A percentile compares a stretch with the other conserved stretches of the same genome.
These are phyloP conservation scores for Daldinia caldariorum DNA, from an alignment of 495 filamentous ascomycete species.

Conservation along the genomic window DNA sequence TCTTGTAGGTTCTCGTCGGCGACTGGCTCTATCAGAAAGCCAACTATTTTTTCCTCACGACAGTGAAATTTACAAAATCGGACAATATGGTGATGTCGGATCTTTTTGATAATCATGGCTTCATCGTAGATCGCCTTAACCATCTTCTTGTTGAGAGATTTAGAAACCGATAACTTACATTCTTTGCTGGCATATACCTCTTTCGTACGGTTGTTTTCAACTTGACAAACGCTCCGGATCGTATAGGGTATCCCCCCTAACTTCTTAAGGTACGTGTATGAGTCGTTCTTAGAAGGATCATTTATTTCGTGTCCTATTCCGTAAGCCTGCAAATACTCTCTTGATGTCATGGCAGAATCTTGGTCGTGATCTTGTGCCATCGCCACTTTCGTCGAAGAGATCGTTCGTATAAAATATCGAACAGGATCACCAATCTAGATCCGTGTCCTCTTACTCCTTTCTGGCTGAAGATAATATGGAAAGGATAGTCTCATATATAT, in stretches of 20 bases:
- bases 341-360: not conserved
- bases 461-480: not conserved
- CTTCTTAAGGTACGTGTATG: not conserved
- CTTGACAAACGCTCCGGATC: not conserved
- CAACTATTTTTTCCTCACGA: not conserved
- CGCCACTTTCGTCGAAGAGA: not conserved
- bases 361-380: not conserved
- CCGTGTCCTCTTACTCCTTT: not conserved
- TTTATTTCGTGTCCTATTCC: too few species aligned
- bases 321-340: too few species aligned
- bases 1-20: not conserved
- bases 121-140: not conserved
- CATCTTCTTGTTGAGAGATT: not conserved
- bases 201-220: not conserved
- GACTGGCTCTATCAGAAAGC: not conserved
- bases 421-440: not conserved
- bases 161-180: not conserved
- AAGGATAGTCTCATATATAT: not conserved
- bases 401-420: not conserved
- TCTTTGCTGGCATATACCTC: not conserved
- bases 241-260: not conserved
- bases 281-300: too few species aligned
- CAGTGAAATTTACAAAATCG: not conserved
- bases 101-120: not conserved
- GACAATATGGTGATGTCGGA: not conserved